phyloP scores from a whole-genome alignment of 345 rosid genomes.

The Aurinia saxatilis region DNA sequence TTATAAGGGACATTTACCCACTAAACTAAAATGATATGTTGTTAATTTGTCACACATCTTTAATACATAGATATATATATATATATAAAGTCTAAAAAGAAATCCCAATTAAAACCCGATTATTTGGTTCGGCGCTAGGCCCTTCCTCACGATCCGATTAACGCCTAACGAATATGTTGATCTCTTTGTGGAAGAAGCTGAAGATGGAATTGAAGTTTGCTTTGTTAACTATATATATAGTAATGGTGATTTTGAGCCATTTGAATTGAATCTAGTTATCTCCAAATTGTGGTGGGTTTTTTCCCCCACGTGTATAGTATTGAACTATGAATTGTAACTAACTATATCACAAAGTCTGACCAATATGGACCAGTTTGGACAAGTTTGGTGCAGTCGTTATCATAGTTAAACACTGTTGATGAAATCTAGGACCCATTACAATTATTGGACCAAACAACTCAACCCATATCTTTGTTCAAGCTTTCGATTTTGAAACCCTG shows the following conservation, averaged over 20 bases:
- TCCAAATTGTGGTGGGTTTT: neutral
- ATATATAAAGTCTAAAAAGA: too few species aligned
- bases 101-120: too few species aligned
- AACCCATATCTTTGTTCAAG: neutral
- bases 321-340: constrained; percentile 3
- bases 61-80: too few species aligned
- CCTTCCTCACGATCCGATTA: too few species aligned
- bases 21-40: too few species aligned
- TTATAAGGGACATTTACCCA: too few species aligned
- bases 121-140: too few species aligned
- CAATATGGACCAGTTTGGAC: neutral
- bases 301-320: constrained; percentile 2
- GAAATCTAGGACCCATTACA: constrained; percentile 13
- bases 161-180: too few species aligned
- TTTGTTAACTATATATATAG: too few species aligned
- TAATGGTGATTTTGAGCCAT: neutral
- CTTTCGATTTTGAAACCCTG: neutral
- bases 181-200: too few species aligned
- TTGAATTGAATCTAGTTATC: neutral
- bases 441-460: constrained; percentile 6
- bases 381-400: neutral
- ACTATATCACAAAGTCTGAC: constrained; percentile 4
- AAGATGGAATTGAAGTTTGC: too few species aligned
- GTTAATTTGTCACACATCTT: too few species aligned
- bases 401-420: neutral